Percentiles rank a stretch among this genome's conserved stretches.
These are phyloP conservation scores for Clarireedia monteithiana DNA, from an alignment of 2,329 filamentous ascomycete species.

Conservation along the genomic window DNA sequence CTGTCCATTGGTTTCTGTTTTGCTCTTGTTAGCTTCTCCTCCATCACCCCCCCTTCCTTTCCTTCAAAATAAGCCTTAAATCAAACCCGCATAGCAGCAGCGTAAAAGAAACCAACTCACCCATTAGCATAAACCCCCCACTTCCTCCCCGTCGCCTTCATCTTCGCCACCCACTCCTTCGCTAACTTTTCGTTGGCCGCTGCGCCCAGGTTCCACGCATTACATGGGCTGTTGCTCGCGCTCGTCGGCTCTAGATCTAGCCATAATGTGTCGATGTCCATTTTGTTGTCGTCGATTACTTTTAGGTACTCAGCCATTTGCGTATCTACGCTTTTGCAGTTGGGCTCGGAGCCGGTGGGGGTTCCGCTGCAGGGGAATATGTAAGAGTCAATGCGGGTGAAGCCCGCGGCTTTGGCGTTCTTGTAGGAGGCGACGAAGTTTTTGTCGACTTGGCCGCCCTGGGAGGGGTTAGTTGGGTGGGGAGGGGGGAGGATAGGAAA, in stretches of 20 bases:
- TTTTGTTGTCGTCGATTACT: conserved; percentile 14
- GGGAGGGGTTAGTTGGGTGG: not conserved
- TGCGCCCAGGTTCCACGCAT: conserved; percentile 19
- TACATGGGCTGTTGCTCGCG: conserved; percentile 10
- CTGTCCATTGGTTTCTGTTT: conserved; percentile 22
- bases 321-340: conserved; percentile 17
- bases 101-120: conserved; percentile 9
- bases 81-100: not conserved
- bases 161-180: conserved; percentile 18
- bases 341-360: conserved; percentile 13
- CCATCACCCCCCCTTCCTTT: not conserved
- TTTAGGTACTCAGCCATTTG: conserved; percentile 20
- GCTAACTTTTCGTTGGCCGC: conserved; percentile 18
- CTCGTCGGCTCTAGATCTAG: conserved; percentile 21
- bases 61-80: too few relatives aligned
- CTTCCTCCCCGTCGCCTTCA: conserved; percentile 13
- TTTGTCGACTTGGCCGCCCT: conserved; percentile 18
- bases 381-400: conserved; percentile 20
- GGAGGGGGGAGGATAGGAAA: not conserved
- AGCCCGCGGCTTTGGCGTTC: conserved; percentile 17
- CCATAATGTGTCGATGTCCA: conserved; percentile 19
- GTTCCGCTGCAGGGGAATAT: conserved; percentile 23
- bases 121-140: conserved; percentile 25
- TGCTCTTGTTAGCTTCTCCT: not conserved
- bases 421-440: conserved; percentile 18